Base-by-base conservation (phyloP, 2,329 filamentous ascomycete species). In the Aspergillus sp. region DNA sequence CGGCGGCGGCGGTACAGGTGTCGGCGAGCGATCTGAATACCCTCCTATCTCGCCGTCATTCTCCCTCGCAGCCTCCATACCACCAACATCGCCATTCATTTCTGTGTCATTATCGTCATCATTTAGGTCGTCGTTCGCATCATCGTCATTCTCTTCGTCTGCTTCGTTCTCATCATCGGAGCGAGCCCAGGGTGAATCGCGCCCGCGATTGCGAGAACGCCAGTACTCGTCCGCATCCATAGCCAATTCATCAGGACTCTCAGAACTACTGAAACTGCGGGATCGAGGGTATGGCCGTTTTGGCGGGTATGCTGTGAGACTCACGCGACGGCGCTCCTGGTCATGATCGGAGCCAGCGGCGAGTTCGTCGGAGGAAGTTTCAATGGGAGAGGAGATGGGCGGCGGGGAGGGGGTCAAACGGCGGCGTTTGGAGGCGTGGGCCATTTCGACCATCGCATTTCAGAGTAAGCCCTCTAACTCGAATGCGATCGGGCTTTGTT, bases 161-260 rank as follows among this genome's bases (percentile, higher is more conserved):
- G 17, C 45, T 23, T 52, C 58, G 17, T 55, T 54, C 15, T 56
- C 58, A 41, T 59, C 55, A 3, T 52, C 59, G 35, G 55, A 61
- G 6, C 59, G 55, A 14, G 60, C 60, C 46, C 59, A 60, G 37
- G 59, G 62, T 52, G 52, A 73, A 64, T 56, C 59, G 56, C 64
- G 70, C 46, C 66, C 62, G 49, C 61, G 68, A 60, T 56, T 66
- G 58, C 62, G 66, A 55, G 67, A 66, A 27, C 65, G 64, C 74
- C 73, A 73, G 56, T 75, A 74, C 11, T 68, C 66, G 56, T 71
- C 64, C 49, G 74, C 65, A 63, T 78, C 75, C 59, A 64, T 71
- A 33, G 69, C 73, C 59, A 76, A 69, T 54, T 82, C 79, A 59
- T 83, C 80, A 7, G 82, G 77, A 35, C 65, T 76, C 9, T 72